Base-by-base conservation (phyloP, 352 stramenopile genomes). In the Ophiocytium majus region DNA sequence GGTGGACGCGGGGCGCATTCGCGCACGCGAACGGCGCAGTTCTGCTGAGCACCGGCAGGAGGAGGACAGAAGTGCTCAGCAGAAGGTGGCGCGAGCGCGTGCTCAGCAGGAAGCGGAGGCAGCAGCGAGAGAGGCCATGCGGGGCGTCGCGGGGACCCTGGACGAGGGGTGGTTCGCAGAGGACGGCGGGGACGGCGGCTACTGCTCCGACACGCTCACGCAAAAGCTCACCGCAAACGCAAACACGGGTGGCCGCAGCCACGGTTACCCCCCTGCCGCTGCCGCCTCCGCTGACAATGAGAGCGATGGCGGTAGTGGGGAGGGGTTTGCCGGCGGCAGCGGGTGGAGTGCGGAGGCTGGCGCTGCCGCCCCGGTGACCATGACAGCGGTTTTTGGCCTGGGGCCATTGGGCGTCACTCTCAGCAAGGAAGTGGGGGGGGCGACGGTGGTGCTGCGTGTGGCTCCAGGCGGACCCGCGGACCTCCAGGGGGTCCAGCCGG, bases 381-480 rank as follows among this genome's bases (percentile, higher is more conserved):
- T 57, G 43, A 63, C 76, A 34, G 76, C 50, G 19, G 76, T 81
- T 9, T 81, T 81, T 10, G 0, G 36, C 28, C 19, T 31, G 0
- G 76, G 76, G 0, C 76, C 76, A 19, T 74, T 88, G 79, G 84
- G 84, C 43, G 49, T 88, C 0, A 86, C 84, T 5, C n/a, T 88
- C 0, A 88, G 64, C 66, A 88, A 88, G 50, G 84, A 85, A 57
- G 10, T 80, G 19, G 71, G 43, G 35, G 84, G 84, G 14, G 75
- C 74, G 43, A 78, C 79, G 32, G 50, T 64, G 17, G 84, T 88
- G 31, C 86, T 80, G n/a, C 81, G 50, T 31, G 79, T 88, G 31
- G 79, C 83, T 23, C 50, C 75, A 19, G 85, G 74, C 19, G 79
- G 81, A 0, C 28, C 80, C 9, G 85, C 85, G 35, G 33, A 87